Percentiles rank a stretch among this genome's conserved stretches.
Conservation (phyloP, 352 stramenopile genomes). For the Pythium diclinum region DNA sequence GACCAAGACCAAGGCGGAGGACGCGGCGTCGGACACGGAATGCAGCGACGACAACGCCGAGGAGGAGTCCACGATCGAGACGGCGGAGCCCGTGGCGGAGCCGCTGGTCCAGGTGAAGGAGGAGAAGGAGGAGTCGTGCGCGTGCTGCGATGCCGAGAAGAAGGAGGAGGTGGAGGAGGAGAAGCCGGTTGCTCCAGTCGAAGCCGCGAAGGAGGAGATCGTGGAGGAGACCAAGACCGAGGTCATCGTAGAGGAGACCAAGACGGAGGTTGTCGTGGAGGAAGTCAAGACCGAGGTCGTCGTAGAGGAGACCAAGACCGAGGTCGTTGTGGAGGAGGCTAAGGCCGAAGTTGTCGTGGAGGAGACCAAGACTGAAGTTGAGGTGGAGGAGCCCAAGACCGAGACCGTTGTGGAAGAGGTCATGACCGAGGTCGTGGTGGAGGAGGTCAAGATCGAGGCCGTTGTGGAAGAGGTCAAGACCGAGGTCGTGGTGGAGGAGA, state of each 20-base stretch:
- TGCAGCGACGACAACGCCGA: slow-evolving; percentile 10
- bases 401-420: neutral
- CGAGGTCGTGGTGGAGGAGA: no score
- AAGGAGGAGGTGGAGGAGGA: neutral
- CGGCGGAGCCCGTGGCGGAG: slow-evolving; percentile 19
- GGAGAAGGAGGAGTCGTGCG: neutral
- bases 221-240: neutral
- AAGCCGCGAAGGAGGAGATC: neutral
- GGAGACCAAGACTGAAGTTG: neutral
- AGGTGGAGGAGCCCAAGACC: slow-evolving; percentile 23
- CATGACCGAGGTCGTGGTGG: slow-evolving; percentile 3
- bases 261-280: no score
- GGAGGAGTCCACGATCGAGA: slow-evolving; percentile 12
- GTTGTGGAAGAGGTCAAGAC: slow-evolving; percentile 7
- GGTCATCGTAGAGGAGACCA: no score
- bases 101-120: slow-evolving; percentile 20
- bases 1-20: slow-evolving; percentile 16
- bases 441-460: neutral
- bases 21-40: slow-evolving; percentile 23
- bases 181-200: neutral
- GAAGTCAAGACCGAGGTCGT: no score
- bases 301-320: neutral
- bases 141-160: neutral
- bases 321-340: neutral
- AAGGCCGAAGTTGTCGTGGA: neutral